These are phyloP conservation scores for Pseudocercospora cruenta DNA, from an alignment of 2,329 filamentous ascomycete genomes.

Conservation along the genomic window DNA sequence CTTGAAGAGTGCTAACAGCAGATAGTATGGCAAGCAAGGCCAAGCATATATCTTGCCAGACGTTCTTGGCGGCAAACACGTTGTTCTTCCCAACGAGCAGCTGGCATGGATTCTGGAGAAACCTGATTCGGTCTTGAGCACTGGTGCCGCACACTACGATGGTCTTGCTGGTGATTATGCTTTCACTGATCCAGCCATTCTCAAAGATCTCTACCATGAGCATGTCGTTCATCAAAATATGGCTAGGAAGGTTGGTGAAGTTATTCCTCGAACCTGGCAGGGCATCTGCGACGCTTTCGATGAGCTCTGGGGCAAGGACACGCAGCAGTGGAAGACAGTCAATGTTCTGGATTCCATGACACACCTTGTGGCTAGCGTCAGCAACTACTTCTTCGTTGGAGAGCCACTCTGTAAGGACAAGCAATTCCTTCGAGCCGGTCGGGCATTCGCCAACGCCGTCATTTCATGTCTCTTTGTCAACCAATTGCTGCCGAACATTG, in stretches of 20 bases:
- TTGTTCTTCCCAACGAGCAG: slow-evolving; percentile 28
- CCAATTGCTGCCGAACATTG: slow-evolving; percentile 55
- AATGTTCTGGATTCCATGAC: slow-evolving; percentile 41
- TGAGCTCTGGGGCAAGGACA: slow-evolving; percentile 44
- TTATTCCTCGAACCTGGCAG: slow-evolving; percentile 44
- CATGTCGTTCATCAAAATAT: slow-evolving; percentile 48
- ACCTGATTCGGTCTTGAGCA: slow-evolving; percentile 46
- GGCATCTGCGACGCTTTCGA: slow-evolving; percentile 43
- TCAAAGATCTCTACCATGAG: slow-evolving; percentile 47
- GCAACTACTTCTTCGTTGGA: slow-evolving; percentile 52
- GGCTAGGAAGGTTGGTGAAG: slow-evolving; percentile 42
- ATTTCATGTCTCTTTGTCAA: slow-evolving; percentile 47
- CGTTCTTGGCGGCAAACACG: slow-evolving; percentile 25
- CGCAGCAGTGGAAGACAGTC: slow-evolving; percentile 40
- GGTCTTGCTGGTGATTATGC: slow-evolving; percentile 44
- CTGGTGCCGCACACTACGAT: slow-evolving; percentile 44
- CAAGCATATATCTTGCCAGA: slow-evolving; percentile 32
- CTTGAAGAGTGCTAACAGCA: not conserved
- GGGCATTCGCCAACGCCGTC: slow-evolving; percentile 56
- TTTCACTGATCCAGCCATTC: slow-evolving; percentile 42
- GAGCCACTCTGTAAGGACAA: slow-evolving; percentile 51
- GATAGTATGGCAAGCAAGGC: slow-evolving; percentile 23
- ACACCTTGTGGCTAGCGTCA: slow-evolving; percentile 45
- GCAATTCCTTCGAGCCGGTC: slow-evolving; percentile 52
- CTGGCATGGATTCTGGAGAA: slow-evolving; percentile 47